These are phyloP conservation scores for Aspergillus sclerotioniger DNA, from an alignment of 495 filamentous ascomycete genomes.

Conservation along the genomic window DNA sequence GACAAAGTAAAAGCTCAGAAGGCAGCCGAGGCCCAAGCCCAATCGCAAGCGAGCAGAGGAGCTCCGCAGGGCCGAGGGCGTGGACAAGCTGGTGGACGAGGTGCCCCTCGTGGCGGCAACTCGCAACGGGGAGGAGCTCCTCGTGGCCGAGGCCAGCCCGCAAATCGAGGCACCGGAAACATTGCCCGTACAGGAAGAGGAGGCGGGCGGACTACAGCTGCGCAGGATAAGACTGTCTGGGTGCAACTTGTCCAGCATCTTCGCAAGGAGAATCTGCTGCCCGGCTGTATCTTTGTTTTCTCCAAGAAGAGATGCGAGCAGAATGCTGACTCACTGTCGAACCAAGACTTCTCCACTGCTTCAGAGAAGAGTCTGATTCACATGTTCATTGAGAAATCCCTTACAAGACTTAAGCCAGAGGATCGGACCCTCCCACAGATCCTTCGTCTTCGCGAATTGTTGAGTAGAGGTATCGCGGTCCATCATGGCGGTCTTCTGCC, in stretches of 20 bases:
- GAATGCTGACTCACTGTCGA: constrained; percentile 91
- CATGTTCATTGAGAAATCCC: constrained; percentile 95
- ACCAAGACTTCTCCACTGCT: constrained; percentile 89
- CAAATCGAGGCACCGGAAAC: constrained; percentile 69
- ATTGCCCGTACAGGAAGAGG: constrained; percentile 84
- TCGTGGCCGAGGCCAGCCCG: constrained; percentile 56
- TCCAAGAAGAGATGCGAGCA: constrained; percentile 97
- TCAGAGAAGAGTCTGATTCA: constrained; percentile 93
- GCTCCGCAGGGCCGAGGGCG: constrained; percentile 47
- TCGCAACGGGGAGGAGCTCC: constrained; percentile 50
- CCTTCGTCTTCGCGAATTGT: constrained; percentile 76
- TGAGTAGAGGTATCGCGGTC: constrained; percentile 87
- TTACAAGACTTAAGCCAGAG: constrained; percentile 88
- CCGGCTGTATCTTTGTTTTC: constrained; percentile 96
- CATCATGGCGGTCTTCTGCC: constrained; percentile 94
- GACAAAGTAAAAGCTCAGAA: constrained; percentile 69
- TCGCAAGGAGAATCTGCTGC: constrained; percentile 79
- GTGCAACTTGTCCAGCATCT: constrained; percentile 90
- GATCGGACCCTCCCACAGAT: constrained; percentile 89
- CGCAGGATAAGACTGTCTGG: constrained; percentile 96
- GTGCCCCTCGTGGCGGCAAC: constrained; percentile 27
- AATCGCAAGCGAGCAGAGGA: constrained; percentile 51
- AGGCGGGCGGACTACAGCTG: constrained; percentile 77
- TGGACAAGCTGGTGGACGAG: constrained; percentile 39
- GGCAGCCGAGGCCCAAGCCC: constrained; percentile 45